Percentiles rank a stretch among this genome's conserved stretches.
Conservation (phyloP, 2,329 filamentous ascomycete species). For the Ceratocystis smalleyi region DNA sequence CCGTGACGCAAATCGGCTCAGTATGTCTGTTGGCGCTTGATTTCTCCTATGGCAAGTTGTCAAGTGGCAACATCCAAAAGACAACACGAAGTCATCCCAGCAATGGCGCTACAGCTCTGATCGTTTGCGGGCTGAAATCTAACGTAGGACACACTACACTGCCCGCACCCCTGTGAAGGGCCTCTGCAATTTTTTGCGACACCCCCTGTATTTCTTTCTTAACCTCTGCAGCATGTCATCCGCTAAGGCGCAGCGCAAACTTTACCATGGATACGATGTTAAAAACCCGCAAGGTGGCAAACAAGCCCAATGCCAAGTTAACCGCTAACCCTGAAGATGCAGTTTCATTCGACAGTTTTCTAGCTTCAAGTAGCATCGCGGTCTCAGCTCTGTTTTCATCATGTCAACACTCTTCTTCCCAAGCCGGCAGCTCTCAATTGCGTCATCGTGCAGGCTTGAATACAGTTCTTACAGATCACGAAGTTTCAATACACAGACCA, state of each 20-base stretch:
- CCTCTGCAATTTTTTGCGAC: neutral
- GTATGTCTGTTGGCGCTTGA: neutral
- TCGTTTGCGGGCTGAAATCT: neutral
- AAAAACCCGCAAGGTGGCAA: neutral
- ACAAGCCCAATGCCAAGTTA: neutral
- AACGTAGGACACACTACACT: neutral
- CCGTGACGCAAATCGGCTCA: neutral
- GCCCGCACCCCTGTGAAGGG: neutral
- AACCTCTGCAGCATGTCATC: neutral
- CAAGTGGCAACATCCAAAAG: neutral
- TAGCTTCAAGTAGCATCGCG: neutral
- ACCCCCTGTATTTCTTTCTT: neutral
- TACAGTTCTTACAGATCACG: neutral
- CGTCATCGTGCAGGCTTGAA: neutral
- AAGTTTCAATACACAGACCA: neutral
- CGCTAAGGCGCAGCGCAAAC: neutral
- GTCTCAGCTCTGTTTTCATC: neutral
- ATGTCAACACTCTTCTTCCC: too few relatives aligned
- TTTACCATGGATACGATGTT: neutral
- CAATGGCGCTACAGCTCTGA: neutral
- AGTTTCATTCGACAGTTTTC: neutral
- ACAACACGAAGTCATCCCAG: neutral
- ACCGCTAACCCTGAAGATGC: too few relatives aligned
- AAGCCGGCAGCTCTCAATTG: neutral
- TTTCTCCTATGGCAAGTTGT: neutral